Evolutionary conservation across 1,284 basidiomycete genomes (phyloP).

Genomic region (Gastroboletus turbinatus): DNA sequence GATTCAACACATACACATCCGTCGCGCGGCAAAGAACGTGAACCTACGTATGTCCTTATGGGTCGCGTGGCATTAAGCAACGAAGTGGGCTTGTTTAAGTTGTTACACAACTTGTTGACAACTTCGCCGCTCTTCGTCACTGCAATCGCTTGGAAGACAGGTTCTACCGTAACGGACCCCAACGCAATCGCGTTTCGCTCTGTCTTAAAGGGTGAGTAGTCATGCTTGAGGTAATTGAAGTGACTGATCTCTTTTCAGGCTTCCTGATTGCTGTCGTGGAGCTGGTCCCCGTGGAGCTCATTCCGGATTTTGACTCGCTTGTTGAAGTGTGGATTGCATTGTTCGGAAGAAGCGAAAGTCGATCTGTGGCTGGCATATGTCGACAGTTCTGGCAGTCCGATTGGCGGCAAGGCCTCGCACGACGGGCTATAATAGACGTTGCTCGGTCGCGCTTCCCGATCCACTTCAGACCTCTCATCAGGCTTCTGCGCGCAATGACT

Average conservation of each 20-base stretch:
- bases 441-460: constrained; percentile 81
- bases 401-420: constrained; percentile 57
- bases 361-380: constrained; percentile 68
- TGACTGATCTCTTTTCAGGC: constrained; percentile 41
- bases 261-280: constrained; percentile 72
- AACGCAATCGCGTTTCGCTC: constrained; percentile 83
- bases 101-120: constrained; percentile 58
- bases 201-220: constrained; percentile 70
- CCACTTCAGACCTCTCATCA: constrained; percentile 67
- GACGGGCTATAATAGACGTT: constrained; percentile 77
- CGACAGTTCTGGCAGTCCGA: constrained; percentile 78
- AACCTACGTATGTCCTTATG: constrained; percentile 55
- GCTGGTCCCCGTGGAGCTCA: constrained; percentile 68
- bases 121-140: constrained; percentile 75
- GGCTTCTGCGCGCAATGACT: constrained; percentile 75
- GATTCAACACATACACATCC: constrained; percentile 48
- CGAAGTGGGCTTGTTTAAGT: constrained; percentile 56
- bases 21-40: constrained; percentile 51
- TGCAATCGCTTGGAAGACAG: constrained; percentile 61
- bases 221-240: neutral
- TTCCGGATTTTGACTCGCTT: constrained; percentile 70
- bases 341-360: constrained; percentile 75
- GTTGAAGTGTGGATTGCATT: constrained; percentile 79
- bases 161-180: constrained; percentile 70
- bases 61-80: constrained; percentile 51